Percentiles rank a stretch among this genome's conserved stretches.
Evolutionary conservation across 1,284 basidiomycete species (phyloP).

Genomic region (Leccinum angustisporum): DNA sequence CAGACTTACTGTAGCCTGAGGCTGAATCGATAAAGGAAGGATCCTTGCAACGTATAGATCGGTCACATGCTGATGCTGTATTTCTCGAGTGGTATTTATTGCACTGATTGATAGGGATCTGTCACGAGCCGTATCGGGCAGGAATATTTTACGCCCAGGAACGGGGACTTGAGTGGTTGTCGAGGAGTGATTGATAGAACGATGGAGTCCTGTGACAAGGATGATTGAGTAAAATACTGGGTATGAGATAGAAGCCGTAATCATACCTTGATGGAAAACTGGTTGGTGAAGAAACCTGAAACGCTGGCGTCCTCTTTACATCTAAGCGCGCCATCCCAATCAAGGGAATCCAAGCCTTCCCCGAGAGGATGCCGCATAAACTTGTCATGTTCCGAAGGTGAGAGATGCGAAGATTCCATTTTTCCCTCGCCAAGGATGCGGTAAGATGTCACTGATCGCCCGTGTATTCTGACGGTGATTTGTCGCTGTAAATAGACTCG

Average conservation of each 20-base stretch:
- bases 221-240: neutral
- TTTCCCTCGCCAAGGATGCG: constrained; percentile 25
- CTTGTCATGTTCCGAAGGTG: constrained; percentile 3
- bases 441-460: constrained; percentile 8
- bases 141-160: constrained; percentile 24
- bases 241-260: neutral
- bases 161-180: constrained; percentile 30
- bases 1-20: neutral
- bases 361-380: constrained; percentile 11
- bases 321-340: constrained; percentile 32
- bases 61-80: neutral
- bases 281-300: constrained; percentile 24
- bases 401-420: constrained; percentile 16
- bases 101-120: constrained; percentile 28
- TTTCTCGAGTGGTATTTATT: constrained; percentile 1
- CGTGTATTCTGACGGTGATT: constrained; percentile 16
- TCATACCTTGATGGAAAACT: constrained; percentile 28
- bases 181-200: constrained; percentile 29
- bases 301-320: constrained; percentile 20
- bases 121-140: constrained; percentile 27
- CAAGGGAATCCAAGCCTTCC: constrained; percentile 25
- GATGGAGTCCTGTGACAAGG: constrained; percentile 25
- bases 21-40: neutral
- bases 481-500: constrained; percentile 30
- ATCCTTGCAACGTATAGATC: neutral